Percentiles rank a stretch among this genome's conserved stretches.
phyloP scores from a whole-genome alignment of 2,329 filamentous ascomycete species.

The Penicillium sp. region DNA sequence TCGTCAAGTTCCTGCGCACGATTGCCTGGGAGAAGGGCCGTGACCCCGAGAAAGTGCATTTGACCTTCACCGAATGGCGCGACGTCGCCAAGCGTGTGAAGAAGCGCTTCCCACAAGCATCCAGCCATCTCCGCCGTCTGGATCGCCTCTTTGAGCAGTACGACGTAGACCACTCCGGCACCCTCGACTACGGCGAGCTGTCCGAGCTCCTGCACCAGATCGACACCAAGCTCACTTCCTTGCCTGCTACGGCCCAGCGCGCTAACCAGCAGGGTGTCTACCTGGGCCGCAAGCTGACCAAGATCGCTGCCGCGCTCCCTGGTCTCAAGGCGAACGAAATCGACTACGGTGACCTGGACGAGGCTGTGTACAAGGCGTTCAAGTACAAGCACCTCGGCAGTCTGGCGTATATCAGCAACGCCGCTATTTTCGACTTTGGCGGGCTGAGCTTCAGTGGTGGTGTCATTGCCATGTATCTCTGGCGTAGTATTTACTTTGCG shows the following conservation, averaged over 20 bases:
- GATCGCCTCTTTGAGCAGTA: constrained; percentile 91
- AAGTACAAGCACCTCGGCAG: constrained; percentile 91
- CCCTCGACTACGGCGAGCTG: constrained; percentile 90
- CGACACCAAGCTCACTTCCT: constrained; percentile 88
- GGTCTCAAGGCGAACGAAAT: constrained; percentile 79
- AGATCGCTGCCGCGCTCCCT: constrained; percentile 74
- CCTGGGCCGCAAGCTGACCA: constrained; percentile 91
- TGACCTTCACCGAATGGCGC: constrained; percentile 88
- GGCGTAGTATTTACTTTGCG: constrained; percentile 95
- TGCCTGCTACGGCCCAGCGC: constrained; percentile 93
- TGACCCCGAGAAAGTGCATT: constrained; percentile 82
- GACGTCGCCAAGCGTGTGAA: constrained; percentile 79
- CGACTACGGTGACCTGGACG: constrained; percentile 85
- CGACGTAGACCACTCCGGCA: constrained; percentile 89
- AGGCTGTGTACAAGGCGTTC: constrained; percentile 90
- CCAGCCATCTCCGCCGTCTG: constrained; percentile 81
- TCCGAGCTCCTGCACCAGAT: constrained; percentile 87
- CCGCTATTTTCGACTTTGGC: constrained; percentile 87
- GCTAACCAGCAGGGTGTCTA: constrained; percentile 96
- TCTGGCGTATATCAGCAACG: constrained; percentile 93
- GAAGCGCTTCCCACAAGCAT: constrained; percentile 86
- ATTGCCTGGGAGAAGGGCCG: constrained; percentile 90
- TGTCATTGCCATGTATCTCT: constrained; percentile 90
- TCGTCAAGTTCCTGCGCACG: constrained; percentile 84
- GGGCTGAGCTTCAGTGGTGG: constrained; percentile 80